These are phyloP conservation scores for Rhizopus stolonifer DNA, from an alignment of 371 early-diverging fungal species.

Conservation along the genomic window DNA sequence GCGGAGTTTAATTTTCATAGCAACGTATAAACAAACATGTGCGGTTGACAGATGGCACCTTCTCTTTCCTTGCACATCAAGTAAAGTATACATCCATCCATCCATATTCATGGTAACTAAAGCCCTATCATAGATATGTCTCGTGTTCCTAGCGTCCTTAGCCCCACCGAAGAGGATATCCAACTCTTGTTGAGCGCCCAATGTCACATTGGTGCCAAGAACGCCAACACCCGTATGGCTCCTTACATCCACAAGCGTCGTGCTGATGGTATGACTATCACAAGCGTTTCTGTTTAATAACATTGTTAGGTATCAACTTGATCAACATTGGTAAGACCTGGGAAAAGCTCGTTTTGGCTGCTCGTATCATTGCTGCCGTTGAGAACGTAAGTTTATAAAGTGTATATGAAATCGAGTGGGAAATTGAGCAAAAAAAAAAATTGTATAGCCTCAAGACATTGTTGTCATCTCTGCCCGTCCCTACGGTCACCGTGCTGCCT, in stretches of 20 bases:
- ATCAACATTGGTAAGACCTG: slow-evolving; percentile 99
- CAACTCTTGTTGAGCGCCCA: slow-evolving; percentile 89
- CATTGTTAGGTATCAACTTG: slow-evolving; percentile 71
- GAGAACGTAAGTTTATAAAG: slow-evolving; percentile 80
- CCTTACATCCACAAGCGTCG: slow-evolving; percentile 96
- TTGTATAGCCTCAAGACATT: slow-evolving; percentile 79
- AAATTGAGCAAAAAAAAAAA: too few relatives aligned
- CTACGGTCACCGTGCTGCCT: slow-evolving; percentile 98
- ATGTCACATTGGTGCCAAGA: slow-evolving; percentile 87
- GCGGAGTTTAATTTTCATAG: neutral
- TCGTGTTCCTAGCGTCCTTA: slow-evolving; percentile 48
- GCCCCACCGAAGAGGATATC: slow-evolving; percentile 87
- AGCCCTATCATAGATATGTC: slow-evolving; percentile 20
- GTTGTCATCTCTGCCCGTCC: slow-evolving; percentile 96
- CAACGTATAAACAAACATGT: slow-evolving; percentile 1
- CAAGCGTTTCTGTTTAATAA: neutral
- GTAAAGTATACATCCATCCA: slow-evolving; percentile 29
- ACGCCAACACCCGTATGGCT: slow-evolving; percentile 84
- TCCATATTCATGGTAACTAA: slow-evolving; percentile 10
- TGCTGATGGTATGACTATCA: slow-evolving; percentile 70
- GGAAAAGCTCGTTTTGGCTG: slow-evolving; percentile 99
- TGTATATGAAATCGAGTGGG: too few relatives aligned
- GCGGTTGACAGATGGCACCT: slow-evolving; percentile 11
- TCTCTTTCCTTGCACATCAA: slow-evolving; percentile 36
- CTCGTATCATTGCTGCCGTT: slow-evolving; percentile 96